Percentiles rank a stretch among this genome's conserved stretches.
Conservation (phyloP, 768 basidiomycete genomes). For the Psilocybe azurescens region DNA sequence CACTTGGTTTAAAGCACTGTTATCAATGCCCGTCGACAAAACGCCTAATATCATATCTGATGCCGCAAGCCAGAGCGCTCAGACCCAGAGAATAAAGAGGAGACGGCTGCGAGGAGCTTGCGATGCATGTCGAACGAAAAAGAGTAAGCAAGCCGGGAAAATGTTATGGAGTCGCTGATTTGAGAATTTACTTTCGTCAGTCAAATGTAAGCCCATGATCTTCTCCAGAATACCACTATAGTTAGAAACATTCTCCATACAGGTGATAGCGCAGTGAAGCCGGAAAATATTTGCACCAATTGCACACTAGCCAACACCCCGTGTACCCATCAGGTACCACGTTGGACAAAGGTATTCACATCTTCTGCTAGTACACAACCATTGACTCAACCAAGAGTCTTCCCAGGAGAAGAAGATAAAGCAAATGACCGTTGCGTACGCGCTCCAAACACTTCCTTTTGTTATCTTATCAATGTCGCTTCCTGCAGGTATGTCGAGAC, state of each 20-base stretch:
- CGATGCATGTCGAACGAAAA: conserved; percentile 49
- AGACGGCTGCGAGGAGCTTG: conserved; percentile 50
- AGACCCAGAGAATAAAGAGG: conserved; percentile 32
- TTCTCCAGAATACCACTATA: conserved; percentile 3
- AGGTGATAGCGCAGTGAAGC: conserved; percentile 69
- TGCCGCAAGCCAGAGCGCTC: neutral
- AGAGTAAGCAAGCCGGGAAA: conserved; percentile 32
- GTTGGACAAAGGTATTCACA: neutral
- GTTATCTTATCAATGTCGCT: neutral
- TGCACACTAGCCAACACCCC: conserved; percentile 51
- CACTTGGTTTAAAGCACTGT: too few relatives aligned
- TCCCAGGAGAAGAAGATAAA: conserved; percentile 35
- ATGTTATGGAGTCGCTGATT: neutral
- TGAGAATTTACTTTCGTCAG: neutral
- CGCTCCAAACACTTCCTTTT: neutral
- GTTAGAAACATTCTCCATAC: conserved; percentile 3
- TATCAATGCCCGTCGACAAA: too few relatives aligned
- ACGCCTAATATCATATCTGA: too few relatives aligned
- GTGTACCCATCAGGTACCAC: conserved; percentile 59
- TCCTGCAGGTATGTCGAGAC: conserved; percentile 31
- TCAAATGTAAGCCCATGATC: neutral
- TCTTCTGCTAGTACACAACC: conserved; percentile 18
- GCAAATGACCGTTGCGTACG: conserved; percentile 31
- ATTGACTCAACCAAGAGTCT: conserved; percentile 46
- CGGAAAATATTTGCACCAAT: conserved; percentile 58